Percentiles rank a stretch among this genome's conserved stretches.
phyloP scores from a whole-genome alignment of 257 asterid species.

The Eucommia ulmoides region DNA sequence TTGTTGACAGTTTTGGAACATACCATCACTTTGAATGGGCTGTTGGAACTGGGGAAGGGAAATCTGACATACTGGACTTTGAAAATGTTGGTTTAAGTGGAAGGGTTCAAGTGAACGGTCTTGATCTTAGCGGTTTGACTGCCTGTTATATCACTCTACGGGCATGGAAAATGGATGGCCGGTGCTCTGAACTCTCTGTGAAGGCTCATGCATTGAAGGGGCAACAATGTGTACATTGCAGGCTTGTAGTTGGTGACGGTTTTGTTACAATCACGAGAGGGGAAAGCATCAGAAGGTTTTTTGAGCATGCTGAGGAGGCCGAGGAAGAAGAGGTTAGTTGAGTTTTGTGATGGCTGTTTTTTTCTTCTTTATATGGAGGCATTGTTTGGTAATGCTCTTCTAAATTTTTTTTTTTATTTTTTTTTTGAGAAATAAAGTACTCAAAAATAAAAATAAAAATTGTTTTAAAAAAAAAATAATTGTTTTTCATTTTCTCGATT shows the following conservation, averaged over 20 bases:
- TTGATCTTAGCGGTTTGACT: slow-evolving; percentile 65
- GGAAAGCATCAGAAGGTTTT: slow-evolving; percentile 67
- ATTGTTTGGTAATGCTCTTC: too few relatives aligned
- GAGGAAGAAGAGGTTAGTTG: slow-evolving; percentile 98
- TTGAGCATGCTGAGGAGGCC: slow-evolving; percentile 99
- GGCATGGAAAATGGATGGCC: slow-evolving; percentile 85
- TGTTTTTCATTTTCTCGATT: too few relatives aligned
- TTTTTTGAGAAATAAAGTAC: too few relatives aligned
- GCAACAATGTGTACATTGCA: slow-evolving; percentile 83
- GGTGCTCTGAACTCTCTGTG: slow-evolving; percentile 71
- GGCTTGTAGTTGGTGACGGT: slow-evolving; percentile 95
- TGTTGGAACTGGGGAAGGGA: slow-evolving; percentile 91
- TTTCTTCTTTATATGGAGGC: too few relatives aligned
- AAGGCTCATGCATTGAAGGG: slow-evolving; percentile 96
- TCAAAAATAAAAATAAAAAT: too few relatives aligned
- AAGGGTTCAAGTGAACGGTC: slow-evolving; percentile 75
- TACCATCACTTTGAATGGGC: slow-evolving; percentile 97
- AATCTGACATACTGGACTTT: slow-evolving; percentile 79
- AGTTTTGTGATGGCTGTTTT: slow-evolving; percentile 11
- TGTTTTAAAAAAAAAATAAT: too few relatives aligned
- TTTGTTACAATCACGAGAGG: slow-evolving; percentile 72
- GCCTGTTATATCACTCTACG: slow-evolving; percentile 90
- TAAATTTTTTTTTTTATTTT: too few relatives aligned
- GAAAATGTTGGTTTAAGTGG: slow-evolving; percentile 86
- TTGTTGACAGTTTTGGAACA: slow-evolving; percentile 57